A percentile compares a stretch with the other conserved stretches of the same genome.
phyloP scores from a whole-genome alignment of 768 basidiomycete genomes.

The Lactifluus piperatus region DNA sequence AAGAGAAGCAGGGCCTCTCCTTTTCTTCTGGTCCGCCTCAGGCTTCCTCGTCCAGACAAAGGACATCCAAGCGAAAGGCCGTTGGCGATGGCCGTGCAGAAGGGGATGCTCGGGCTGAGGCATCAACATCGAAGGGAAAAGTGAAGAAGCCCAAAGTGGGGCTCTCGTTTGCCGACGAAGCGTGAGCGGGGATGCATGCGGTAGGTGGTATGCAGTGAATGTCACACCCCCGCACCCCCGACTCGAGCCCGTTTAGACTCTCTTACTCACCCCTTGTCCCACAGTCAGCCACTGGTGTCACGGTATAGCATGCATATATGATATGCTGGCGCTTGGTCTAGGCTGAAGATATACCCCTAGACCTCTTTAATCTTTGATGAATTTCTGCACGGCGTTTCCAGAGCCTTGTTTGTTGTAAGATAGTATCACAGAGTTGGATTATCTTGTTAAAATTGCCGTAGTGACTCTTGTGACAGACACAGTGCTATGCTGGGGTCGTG shows the following conservation, averaged over 20 bases:
- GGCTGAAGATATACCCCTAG: neutral
- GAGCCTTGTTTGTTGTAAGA: neutral
- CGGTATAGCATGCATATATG: neutral
- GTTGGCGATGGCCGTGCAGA: conserved; percentile 28
- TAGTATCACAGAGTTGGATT: neutral
- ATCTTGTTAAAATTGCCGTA: neutral
- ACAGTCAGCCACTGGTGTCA: neutral
- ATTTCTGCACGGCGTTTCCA: neutral
- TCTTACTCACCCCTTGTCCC: neutral
- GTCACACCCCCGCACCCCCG: neutral
- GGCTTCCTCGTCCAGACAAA: conserved; percentile 15
- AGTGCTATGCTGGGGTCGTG: too few relatives aligned
- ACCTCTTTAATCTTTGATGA: neutral
- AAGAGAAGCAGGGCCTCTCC: conserved; percentile 27
- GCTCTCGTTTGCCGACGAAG: conserved; percentile 53
- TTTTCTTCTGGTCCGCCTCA: conserved; percentile 33
- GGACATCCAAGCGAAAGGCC: conserved; percentile 28
- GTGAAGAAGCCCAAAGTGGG: conserved; percentile 37
- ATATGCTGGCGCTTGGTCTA: neutral
- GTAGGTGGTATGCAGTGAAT: neutral
- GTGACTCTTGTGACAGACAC: neutral
- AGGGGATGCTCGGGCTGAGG: conserved; percentile 19
- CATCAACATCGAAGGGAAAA: conserved; percentile 40
- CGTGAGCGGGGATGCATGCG: conserved; percentile 27
- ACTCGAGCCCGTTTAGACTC: neutral